Evolutionary conservation across 2,329 filamentous ascomycete genomes (phyloP).

Genomic region (Lanzia echinophila): DNA sequence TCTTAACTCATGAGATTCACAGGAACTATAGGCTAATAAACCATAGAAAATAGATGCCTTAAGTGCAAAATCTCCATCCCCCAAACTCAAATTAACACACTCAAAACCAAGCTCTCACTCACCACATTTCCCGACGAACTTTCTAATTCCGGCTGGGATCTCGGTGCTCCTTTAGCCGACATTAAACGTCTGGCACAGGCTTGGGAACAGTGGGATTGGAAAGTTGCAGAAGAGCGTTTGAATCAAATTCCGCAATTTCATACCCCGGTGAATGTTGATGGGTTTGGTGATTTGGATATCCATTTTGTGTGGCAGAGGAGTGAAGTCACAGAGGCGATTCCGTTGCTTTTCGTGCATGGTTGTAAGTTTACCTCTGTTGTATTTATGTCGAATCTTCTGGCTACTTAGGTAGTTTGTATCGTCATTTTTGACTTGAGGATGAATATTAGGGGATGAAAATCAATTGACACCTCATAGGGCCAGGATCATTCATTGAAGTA

Average conservation of each 20-base stretch:
- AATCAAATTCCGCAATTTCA: slow-evolving; percentile 53
- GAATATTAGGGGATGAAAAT: not conserved
- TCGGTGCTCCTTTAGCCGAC: slow-evolving; percentile 53
- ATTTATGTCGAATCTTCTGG: too few species aligned
- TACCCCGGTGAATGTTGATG: slow-evolving; percentile 46
- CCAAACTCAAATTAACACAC: slow-evolving; percentile 43
- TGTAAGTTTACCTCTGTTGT: slow-evolving; percentile 32
- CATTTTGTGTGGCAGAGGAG: slow-evolving; percentile 58
- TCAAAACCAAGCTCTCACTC: slow-evolving; percentile 48
- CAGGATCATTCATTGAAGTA: slow-evolving; percentile 14
- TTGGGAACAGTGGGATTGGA: slow-evolving; percentile 59
- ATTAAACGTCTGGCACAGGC: slow-evolving; percentile 50
- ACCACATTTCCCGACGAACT: slow-evolving; percentile 52
- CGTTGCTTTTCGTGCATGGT: slow-evolving; percentile 54
- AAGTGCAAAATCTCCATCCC: slow-evolving; percentile 43
- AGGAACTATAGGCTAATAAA: too few species aligned
- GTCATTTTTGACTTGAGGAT: not conserved
- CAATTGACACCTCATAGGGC: slow-evolving; percentile 6
- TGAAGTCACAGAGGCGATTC: slow-evolving; percentile 44
- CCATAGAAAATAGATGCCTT: too few species aligned
- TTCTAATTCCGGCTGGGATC: slow-evolving; percentile 44
- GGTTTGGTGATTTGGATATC: slow-evolving; percentile 52
- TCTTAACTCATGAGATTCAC: too few species aligned
- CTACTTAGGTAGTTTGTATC: too few species aligned
- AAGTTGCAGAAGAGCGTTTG: slow-evolving; percentile 48